Percentiles rank a stretch among this genome's conserved stretches.
These are phyloP conservation scores for Dothiorella sarmentorum DNA, from an alignment of 2,329 filamentous ascomycete genomes.

Conservation along the genomic window DNA sequence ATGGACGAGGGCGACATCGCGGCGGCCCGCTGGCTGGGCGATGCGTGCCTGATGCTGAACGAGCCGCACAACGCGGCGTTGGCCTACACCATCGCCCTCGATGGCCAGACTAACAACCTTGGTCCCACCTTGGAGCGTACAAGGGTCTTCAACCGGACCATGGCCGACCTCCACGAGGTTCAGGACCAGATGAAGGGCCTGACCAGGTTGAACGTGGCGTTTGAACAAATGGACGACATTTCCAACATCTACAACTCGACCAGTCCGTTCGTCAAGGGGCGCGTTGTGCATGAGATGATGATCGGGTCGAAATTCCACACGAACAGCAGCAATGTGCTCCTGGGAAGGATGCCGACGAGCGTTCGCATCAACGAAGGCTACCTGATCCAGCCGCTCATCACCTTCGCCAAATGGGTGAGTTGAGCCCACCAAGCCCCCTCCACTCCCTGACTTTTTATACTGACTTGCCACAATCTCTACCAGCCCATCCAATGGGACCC, in stretches of 20 bases:
- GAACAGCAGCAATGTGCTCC: not conserved
- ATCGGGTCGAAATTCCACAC: not conserved
- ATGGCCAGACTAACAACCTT: constrained; percentile 21
- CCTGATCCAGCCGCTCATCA: constrained; percentile 25
- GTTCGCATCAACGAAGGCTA: constrained; percentile 24
- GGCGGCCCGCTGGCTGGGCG: constrained; percentile 33
- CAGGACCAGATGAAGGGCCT: not conserved
- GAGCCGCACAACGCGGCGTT: constrained; percentile 29
- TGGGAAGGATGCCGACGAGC: not conserved
- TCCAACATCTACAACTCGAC: not conserved
- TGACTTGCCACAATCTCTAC: not conserved
- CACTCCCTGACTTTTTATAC: not conserved
- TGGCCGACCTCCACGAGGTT: not conserved
- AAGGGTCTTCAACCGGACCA: not conserved
- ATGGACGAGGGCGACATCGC: constrained; percentile 34
- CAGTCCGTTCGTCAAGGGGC: not conserved
- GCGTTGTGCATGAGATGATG: not conserved
- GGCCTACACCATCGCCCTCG: constrained; percentile 30
- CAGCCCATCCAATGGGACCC: constrained; percentile 28
- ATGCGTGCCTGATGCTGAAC: constrained; percentile 30
- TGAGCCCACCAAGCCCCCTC: too few species aligned
- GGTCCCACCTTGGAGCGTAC: not conserved
- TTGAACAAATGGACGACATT: not conserved
- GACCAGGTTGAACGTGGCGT: not conserved
- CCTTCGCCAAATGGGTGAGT: constrained; percentile 23